phyloP scores from a whole-genome alignment of 768 basidiomycete genomes.

The Tricholoma terreum region DNA sequence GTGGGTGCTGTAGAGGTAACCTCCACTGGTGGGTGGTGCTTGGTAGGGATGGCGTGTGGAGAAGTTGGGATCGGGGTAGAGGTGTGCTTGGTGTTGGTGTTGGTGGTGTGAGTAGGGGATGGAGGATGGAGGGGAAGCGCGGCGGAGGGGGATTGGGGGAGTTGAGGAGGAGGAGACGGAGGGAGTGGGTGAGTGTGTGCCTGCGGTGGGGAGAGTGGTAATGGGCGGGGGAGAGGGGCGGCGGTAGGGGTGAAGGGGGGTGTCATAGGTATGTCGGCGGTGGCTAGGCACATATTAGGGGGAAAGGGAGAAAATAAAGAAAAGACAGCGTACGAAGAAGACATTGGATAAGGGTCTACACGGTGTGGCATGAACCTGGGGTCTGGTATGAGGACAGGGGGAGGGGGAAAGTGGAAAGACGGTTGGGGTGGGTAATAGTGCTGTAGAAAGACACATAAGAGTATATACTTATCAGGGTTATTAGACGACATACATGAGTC shows the following conservation, averaged over 20 bases:
- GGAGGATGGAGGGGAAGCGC: slow-evolving; percentile 36
- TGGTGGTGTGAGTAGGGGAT: slow-evolving; percentile 24
- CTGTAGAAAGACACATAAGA: too few relatives aligned
- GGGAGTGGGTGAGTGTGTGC: slow-evolving; percentile 58
- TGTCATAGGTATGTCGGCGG: slow-evolving; percentile 38
- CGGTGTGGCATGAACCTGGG: slow-evolving; percentile 48
- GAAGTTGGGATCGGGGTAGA: slow-evolving; percentile 36
- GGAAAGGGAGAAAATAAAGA: too few relatives aligned
- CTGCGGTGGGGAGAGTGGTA: slow-evolving; percentile 46
- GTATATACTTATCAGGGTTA: too few relatives aligned
- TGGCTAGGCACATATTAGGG: too few relatives aligned
- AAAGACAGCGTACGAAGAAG: slow-evolving; percentile 24
- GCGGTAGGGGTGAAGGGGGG: slow-evolving; percentile 25
- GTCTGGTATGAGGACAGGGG: slow-evolving; percentile 15
- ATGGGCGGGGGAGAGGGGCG: slow-evolving; percentile 36
- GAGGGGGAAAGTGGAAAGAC: slow-evolving; percentile 16
- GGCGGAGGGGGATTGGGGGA: slow-evolving; percentile 58
- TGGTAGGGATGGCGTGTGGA: slow-evolving; percentile 29
- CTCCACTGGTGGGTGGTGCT: slow-evolving; percentile 28
- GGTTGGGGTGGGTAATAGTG: background rate
- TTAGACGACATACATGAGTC: too few relatives aligned
- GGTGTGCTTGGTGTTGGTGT: slow-evolving; percentile 3
- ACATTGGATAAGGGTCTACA: slow-evolving; percentile 33
- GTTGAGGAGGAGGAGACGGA: slow-evolving; percentile 59
- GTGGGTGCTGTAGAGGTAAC: slow-evolving; percentile 22